Percentiles rank a stretch among this genome's conserved stretches.
These are phyloP conservation scores for Heimioporus sp. DNA, from an alignment of 768 basidiomycete genomes.

Conservation along the genomic window DNA sequence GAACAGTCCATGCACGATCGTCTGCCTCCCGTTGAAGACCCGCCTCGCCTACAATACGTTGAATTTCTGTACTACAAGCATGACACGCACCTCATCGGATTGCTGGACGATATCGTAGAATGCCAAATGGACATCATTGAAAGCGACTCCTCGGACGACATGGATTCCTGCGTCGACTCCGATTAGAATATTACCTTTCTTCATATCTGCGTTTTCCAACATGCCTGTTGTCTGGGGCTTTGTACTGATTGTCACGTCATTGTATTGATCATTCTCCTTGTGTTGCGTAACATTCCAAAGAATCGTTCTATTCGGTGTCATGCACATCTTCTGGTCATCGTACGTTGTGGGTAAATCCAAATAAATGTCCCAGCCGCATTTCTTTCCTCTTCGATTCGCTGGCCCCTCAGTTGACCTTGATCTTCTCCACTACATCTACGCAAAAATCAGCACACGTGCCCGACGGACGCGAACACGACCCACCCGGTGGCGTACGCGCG, in stretches of 20 bases:
- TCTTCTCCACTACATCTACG: constrained; percentile 20
- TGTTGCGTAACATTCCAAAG: no score
- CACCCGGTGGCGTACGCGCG: constrained; percentile 14
- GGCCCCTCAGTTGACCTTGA: constrained; percentile 25
- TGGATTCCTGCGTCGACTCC: not conserved
- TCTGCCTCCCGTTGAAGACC: not conserved
- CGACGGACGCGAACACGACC: not conserved
- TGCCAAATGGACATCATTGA: not conserved
- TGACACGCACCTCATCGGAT: constrained; percentile 15
- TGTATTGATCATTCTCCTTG: no score
- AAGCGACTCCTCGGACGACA: not conserved
- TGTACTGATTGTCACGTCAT: constrained; percentile 9
- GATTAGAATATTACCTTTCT: not conserved
- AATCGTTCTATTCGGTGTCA: no score
- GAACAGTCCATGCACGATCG: constrained; percentile 3
- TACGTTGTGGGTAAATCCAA: no score
- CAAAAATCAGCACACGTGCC: not conserved
- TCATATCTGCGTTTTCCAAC: not conserved
- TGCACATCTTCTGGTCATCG: no score
- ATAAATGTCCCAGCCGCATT: no score
- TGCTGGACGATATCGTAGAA: constrained; percentile 5
- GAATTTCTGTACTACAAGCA: constrained; percentile 18
- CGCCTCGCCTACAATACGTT: constrained; percentile 10
- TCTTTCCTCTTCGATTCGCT: no score
- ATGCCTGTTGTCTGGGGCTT: constrained; percentile 5